phyloP scores from a whole-genome alignment of 2,329 filamentous ascomycete species.

The Aureobasidium uvarum region DNA sequence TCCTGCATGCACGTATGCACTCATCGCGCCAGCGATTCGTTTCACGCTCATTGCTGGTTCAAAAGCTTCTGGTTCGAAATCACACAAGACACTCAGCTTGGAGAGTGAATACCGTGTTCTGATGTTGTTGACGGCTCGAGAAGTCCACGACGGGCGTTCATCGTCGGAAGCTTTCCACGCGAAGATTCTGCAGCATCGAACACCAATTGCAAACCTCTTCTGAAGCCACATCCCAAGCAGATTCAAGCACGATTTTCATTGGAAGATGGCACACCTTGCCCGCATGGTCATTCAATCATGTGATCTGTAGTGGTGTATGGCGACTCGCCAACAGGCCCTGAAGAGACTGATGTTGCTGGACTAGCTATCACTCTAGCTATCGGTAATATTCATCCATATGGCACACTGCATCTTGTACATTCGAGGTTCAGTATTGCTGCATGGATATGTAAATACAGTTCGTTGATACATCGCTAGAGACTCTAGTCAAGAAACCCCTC shows the following conservation, averaged over 20 bases:
- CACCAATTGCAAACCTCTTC: constrained; percentile 1
- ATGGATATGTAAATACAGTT: neutral
- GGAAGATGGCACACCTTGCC: constrained; percentile 2
- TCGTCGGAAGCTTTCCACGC: constrained; percentile 17
- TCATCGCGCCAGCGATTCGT: neutral
- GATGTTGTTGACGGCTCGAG: constrained; percentile 6
- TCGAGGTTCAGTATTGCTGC: neutral
- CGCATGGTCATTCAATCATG: constrained; percentile 18
- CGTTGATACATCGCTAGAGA: constrained; percentile 19
- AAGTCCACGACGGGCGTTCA: neutral
- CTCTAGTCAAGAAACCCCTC: neutral
- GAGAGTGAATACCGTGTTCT: neutral
- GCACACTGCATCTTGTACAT: neutral
- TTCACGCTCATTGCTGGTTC: neutral
- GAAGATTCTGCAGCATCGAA: constrained; percentile 7
- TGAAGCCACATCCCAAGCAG: constrained; percentile 13
- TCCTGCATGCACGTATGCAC: constrained; percentile 8
- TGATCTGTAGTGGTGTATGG: constrained; percentile 21
- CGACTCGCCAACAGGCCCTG: constrained; percentile 9
- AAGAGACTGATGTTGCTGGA: neutral
- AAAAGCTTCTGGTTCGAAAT: neutral
- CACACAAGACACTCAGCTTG: neutral
- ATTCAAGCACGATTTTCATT: neutral
- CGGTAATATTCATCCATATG: neutral
- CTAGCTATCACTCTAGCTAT: neutral